phyloP scores from a whole-genome alignment of 139 green algal species.

The Chlorella vulgaris region DNA sequence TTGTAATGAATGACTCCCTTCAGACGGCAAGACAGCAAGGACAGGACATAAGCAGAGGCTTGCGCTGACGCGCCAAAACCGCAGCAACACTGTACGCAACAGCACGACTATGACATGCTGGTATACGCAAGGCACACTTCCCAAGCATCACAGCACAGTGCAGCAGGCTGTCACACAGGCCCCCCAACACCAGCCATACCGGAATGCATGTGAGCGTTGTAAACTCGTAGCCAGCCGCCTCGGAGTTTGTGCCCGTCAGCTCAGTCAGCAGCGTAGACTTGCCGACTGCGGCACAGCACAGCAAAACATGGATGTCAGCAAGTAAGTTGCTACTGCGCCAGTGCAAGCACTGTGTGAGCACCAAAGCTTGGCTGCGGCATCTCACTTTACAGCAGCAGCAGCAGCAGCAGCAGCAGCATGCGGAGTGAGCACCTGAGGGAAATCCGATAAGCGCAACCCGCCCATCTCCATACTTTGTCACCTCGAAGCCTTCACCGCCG shows the following conservation, averaged over 20 bases:
- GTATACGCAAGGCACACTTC: no score
- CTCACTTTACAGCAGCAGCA: no score
- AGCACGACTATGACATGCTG: no score
- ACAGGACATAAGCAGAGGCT: background rate
- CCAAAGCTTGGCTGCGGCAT: no score
- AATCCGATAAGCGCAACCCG: conserved; percentile 96
- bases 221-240: conserved; percentile 98
- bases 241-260: conserved; percentile 89
- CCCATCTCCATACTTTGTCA: conserved; percentile 96
- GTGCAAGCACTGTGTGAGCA: background rate
- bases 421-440: conserved; percentile 74
- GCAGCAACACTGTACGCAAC: no score
- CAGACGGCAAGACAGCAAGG: conserved; percentile 81
- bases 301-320: background rate
- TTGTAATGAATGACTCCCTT: conserved; percentile 98
- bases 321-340: no score
- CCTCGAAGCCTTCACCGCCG: conserved; percentile 94
- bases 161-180: conserved; percentile 96
- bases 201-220: conserved; percentile 98
- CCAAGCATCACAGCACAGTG: background rate
- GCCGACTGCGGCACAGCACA: conserved; percentile 51
- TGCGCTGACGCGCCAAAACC: no score
- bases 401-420: no score
- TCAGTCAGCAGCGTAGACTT: conserved; percentile 97
- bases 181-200: conserved; percentile 57